These are phyloP conservation scores for Parafenestella ontariensis DNA, from an alignment of 2,329 filamentous ascomycete genomes.

Conservation along the genomic window DNA sequence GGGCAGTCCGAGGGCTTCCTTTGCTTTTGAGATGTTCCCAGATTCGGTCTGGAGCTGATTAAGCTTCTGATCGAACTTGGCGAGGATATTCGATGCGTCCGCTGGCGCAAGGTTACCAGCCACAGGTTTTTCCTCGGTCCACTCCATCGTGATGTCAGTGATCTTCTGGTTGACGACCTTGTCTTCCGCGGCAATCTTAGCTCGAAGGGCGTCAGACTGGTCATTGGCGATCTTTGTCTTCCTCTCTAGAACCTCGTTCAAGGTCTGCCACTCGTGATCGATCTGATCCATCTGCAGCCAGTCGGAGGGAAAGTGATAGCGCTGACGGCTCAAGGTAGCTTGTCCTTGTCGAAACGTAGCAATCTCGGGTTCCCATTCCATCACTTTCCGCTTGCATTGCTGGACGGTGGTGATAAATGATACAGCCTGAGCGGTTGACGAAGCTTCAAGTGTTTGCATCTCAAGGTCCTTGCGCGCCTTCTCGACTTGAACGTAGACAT, in stretches of 20 bases:
- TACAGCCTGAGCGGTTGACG: slow-evolving; percentile 94
- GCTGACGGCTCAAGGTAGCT: slow-evolving; percentile 86
- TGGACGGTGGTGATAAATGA: slow-evolving; percentile 99
- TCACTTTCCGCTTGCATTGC: slow-evolving; percentile 92
- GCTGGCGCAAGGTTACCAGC: slow-evolving; percentile 92
- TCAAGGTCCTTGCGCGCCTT: slow-evolving; percentile 91
- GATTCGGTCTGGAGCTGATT: slow-evolving; percentile 85
- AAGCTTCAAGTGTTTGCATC: slow-evolving; percentile 88
- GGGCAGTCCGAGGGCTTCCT: slow-evolving; percentile 92
- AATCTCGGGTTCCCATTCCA: slow-evolving; percentile 93
- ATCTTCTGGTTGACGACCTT: slow-evolving; percentile 90
- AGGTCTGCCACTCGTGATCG: slow-evolving; percentile 90
- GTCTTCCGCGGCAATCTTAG: slow-evolving; percentile 94
- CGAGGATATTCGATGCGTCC: slow-evolving; percentile 81
- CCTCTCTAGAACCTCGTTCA: slow-evolving; percentile 89
- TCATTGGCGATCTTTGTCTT: slow-evolving; percentile 97
- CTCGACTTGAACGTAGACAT: slow-evolving; percentile 90
- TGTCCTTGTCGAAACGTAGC: slow-evolving; percentile 96
- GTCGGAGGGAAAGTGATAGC: slow-evolving; percentile 91
- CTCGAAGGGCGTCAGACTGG: slow-evolving; percentile 90
- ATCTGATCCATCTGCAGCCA: slow-evolving; percentile 98
- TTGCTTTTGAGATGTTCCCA: slow-evolving; percentile 93
- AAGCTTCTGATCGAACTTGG: slow-evolving; percentile 82
- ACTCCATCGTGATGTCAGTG: slow-evolving; percentile 80
- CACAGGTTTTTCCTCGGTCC: slow-evolving; percentile 96